These are phyloP conservation scores for Letharia lupina DNA, from an alignment of 495 filamentous ascomycete genomes.

Conservation along the genomic window DNA sequence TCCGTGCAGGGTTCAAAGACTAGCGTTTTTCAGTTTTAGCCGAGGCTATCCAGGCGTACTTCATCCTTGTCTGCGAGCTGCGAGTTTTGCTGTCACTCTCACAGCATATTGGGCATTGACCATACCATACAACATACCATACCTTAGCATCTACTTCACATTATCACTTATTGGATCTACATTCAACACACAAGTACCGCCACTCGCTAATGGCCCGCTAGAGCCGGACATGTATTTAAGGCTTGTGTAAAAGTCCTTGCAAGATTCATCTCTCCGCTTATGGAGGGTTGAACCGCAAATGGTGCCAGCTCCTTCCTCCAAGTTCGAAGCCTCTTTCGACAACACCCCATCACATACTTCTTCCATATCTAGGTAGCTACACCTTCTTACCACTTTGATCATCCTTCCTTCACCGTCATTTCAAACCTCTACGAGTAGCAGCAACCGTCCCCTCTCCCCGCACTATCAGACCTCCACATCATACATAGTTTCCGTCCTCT, in stretches of 20 bases:
- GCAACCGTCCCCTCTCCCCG: slow-evolving; percentile 10
- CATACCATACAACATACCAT: neutral
- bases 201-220: slow-evolving; percentile 1
- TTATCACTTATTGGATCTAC: neutral
- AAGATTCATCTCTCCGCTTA: slow-evolving; percentile 24
- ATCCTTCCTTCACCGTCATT: slow-evolving; percentile 13
- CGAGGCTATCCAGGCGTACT: slow-evolving; percentile 4
- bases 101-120: neutral
- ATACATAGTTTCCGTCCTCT: neutral
- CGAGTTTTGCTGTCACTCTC: slow-evolving; percentile 9
- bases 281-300: slow-evolving; percentile 42
- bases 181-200: slow-evolving; percentile 5
- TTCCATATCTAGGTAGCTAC: slow-evolving; percentile 21
- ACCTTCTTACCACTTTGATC: slow-evolving; percentile 15
- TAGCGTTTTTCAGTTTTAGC: slow-evolving; percentile 12
- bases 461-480: slow-evolving; percentile 9
- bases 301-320: slow-evolving; percentile 38
- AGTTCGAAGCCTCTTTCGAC: slow-evolving; percentile 36
- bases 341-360: slow-evolving; percentile 15
- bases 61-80: slow-evolving; percentile 4
- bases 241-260: slow-evolving; percentile 14
- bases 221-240: slow-evolving; percentile 11
- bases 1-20: neutral
- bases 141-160: neutral
- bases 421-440: slow-evolving; percentile 12